Base-by-base conservation (phyloP, 2,329 filamentous ascomycete species). In the Cercospora zeina region DNA sequence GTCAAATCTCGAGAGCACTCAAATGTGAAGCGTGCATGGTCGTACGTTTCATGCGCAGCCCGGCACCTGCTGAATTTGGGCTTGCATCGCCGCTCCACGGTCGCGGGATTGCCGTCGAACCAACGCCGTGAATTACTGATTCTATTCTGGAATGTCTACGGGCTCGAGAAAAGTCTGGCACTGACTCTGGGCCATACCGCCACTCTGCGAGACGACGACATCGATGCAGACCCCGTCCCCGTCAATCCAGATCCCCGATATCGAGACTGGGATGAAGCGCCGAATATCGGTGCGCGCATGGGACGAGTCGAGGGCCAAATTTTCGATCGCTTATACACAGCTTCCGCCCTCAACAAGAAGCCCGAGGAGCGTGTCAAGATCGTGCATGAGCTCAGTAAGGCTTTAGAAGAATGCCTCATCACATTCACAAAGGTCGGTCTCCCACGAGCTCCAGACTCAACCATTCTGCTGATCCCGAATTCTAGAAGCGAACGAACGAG, bases 131-230 rank as follows among this genome's bases (percentile, higher is more conserved):
- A 59, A 21, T 24, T 31, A 4, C 42, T 58, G 14, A 24, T 37
- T n/a, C 49, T 59, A 0, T 64, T 64, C 51, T 64, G 62, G 62
- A 56, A 60, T 9, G 57, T 64, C 1, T 64, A 59, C 16, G 50
- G 24, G 6, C 42, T 62, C 33, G 62, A 62, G 30, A 61, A 59
- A 33, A 58, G 49, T 13, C 39, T 62, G 9, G 51, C 62, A 5
- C 51, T 64, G 5, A 59, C 62, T 16, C 37, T 59, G 1, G 62
- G 62, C 3, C 62, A 64, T 34, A 55, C 62, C 8, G 47, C 59
- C 3, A 62, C 62, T 13, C 45, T 64, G n/a, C 49, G 55, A 21
- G 62, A 62, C 14, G 50, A 62, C 34, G 59, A 64, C n/a, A 62
- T 62, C 13, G 62, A 64, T 54, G 59, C 61, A 14, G 59, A 59